These are phyloP conservation scores for Fagus sylvatica DNA, from an alignment of 306 rosid genomes.

Conservation along the genomic window DNA sequence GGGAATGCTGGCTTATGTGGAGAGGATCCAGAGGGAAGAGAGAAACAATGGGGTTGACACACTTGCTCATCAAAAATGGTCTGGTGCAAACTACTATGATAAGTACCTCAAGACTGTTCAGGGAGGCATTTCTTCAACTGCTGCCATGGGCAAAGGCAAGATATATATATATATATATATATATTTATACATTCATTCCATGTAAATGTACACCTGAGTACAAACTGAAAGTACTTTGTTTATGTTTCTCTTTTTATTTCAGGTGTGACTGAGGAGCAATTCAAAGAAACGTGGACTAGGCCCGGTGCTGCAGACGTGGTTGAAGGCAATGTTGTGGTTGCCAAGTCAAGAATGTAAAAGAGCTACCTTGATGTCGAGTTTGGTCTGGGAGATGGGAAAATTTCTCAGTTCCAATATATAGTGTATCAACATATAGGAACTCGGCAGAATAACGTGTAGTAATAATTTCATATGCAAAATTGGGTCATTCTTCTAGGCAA, in stretches of 20 bases:
- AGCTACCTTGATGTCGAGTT: neutral
- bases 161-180: no score
- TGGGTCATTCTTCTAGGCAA: conserved; percentile 13
- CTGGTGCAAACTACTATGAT: conserved; percentile 93
- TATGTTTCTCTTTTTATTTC: conserved; percentile 8
- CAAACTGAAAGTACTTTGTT: neutral
- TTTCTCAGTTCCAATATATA: neutral
- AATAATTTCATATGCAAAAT: conserved; percentile 5
- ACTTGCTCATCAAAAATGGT: conserved; percentile 98
- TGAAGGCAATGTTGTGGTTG: conserved; percentile 59
- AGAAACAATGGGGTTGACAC: conserved; percentile 92
- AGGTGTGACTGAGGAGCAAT: conserved; percentile 99
- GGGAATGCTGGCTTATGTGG: conserved; percentile 96
- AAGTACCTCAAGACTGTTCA: conserved; percentile 93
- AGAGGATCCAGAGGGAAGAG: conserved; percentile 94
- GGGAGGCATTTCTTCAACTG: conserved; percentile 91
- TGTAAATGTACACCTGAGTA: neutral
- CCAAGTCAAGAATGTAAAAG: conserved; percentile 74
- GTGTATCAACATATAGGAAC: conserved; percentile 6
- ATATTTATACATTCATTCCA: neutral
- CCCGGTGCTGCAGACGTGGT: conserved; percentile 60
- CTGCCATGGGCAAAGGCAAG: conserved; percentile 98
- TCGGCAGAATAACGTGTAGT: conserved; percentile 18
- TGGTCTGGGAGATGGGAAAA: neutral
- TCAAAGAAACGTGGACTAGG: conserved; percentile 87